Conservation (phyloP, 2,329 filamentous ascomycete genomes). For the Zymoseptoria crescenta region DNA sequence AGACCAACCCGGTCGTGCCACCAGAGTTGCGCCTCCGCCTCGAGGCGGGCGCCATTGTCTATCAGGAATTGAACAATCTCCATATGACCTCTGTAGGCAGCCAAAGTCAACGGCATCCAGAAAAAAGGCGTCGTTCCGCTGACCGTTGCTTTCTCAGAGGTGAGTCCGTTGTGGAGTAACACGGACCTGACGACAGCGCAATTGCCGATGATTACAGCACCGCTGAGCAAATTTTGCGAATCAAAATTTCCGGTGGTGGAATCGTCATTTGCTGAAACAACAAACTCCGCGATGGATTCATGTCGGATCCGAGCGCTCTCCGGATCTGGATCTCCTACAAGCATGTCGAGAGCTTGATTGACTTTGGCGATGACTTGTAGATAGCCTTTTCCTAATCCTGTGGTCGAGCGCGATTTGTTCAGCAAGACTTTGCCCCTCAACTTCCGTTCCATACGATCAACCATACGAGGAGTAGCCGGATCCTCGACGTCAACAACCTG, state of each 20-base stretch:
- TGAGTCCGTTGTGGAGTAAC: too few species aligned
- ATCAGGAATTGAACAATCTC: constrained; percentile 1
- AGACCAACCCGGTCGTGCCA: background rate
- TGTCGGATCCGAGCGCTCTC: background rate
- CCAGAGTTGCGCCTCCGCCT: background rate
- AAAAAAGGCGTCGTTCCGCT: constrained; percentile 1
- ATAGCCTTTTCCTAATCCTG: background rate
- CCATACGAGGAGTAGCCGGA: background rate
- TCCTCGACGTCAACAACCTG: constrained; percentile 3
- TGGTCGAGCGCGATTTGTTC: background rate
- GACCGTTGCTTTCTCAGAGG: background rate
- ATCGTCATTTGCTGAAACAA: background rate
- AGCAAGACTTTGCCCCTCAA: constrained; percentile 1
- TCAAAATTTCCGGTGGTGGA: background rate
- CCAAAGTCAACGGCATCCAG: background rate
- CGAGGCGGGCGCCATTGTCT: background rate
- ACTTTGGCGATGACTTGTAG: background rate
- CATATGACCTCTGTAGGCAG: constrained; percentile 1
- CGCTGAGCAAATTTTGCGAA: constrained; percentile 3
- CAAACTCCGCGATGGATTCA: background rate
- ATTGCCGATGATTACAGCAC: background rate
- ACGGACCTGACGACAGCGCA: too few species aligned
- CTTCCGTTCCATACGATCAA: background rate
- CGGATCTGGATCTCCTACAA: background rate
- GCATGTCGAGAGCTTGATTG: background rate